Conservation (phyloP, 1,139 yeast genomes). For the Geotrichum carabidarum region DNA sequence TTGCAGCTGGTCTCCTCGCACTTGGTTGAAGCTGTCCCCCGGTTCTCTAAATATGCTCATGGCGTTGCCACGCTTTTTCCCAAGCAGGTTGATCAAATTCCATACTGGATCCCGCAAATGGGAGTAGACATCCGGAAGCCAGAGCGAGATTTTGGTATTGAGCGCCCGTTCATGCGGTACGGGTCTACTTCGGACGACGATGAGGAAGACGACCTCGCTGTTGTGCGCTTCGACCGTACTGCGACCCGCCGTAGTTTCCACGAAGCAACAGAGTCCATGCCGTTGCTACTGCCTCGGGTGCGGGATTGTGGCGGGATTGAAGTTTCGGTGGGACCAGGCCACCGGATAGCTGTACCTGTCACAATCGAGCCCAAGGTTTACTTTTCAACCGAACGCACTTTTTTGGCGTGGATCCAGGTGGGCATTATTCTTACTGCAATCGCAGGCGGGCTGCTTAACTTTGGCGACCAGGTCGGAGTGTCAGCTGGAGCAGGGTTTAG, state of each 20-base stretch:
- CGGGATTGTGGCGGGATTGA: constrained; percentile 21
- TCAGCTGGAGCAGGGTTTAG: constrained; percentile 89
- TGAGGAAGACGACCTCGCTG: constrained; percentile 18
- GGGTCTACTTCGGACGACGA: constrained; percentile 41
- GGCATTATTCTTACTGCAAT: constrained; percentile 91
- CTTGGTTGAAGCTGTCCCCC: constrained; percentile 95
- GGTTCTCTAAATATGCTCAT: constrained; percentile 92
- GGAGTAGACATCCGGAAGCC: constrained; percentile 91
- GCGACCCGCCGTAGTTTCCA: constrained; percentile 56
- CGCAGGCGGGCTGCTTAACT: constrained; percentile 88
- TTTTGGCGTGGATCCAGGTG: constrained; percentile 92
- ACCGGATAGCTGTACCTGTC: constrained; percentile 92
- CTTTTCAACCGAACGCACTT: constrained; percentile 97
- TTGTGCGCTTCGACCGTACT: constrained; percentile 29
- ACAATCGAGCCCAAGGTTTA: constrained; percentile 97
- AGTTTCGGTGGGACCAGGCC: constrained; percentile 60
- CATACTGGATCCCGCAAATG: constrained; percentile 99
- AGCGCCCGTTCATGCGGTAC: constrained; percentile 49
- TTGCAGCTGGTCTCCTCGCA: constrained; percentile 86
- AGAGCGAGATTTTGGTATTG: constrained; percentile 59
- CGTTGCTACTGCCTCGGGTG: constrained; percentile 25
- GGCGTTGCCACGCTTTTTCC: constrained; percentile 88
- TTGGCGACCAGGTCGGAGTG: constrained; percentile 73
- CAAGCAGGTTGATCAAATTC: constrained; percentile 73
- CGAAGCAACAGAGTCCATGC: constrained; percentile 72